Percentiles rank a stretch among this genome's conserved stretches.
phyloP scores from a whole-genome alignment of 331 rosid genomes.

The Ulmus americana region DNA sequence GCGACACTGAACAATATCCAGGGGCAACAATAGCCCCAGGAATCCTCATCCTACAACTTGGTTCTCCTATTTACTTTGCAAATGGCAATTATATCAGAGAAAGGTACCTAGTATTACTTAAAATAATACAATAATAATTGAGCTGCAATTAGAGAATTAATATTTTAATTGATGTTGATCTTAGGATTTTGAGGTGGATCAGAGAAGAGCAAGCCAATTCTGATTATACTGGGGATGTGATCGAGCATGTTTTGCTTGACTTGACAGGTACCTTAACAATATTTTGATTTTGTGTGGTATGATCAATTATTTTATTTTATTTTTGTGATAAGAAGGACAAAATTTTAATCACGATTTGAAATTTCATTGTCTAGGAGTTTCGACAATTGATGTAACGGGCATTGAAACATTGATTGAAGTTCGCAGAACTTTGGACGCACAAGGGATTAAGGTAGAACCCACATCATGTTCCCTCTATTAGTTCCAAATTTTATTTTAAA shows the following conservation, averaged over 20 bases:
- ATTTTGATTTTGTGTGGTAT: too few species aligned
- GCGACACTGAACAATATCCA: slow-evolving; percentile 67
- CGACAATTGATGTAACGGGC: slow-evolving; percentile 39
- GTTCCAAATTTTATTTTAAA: not conserved
- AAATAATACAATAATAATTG: not conserved
- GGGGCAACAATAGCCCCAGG: slow-evolving; percentile 34
- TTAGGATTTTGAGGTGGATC: slow-evolving; percentile 39
- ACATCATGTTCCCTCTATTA: not conserved
- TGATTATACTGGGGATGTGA: not conserved
- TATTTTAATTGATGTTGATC: not conserved
- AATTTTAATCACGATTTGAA: not conserved
- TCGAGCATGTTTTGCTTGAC: slow-evolving; percentile 36
- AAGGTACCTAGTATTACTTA: slow-evolving; percentile 36
- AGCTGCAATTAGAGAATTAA: not conserved
- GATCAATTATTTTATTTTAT: too few species aligned
- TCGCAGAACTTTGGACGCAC: slow-evolving; percentile 20
- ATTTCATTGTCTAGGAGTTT: slow-evolving; percentile 27
- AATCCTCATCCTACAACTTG: slow-evolving; percentile 52
- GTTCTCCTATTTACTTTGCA: slow-evolving; percentile 88
- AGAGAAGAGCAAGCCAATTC: slow-evolving; percentile 29
- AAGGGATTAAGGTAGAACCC: slow-evolving; percentile 23
- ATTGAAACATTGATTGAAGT: slow-evolving; percentile 33
- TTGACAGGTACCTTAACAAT: slow-evolving; percentile 26
- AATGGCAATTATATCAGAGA: slow-evolving; percentile 60
- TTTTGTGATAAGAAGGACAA: not conserved